Conservation (phyloP, 1,284 basidiomycete genomes). For the Tetrapyrgos nigripes region DNA sequence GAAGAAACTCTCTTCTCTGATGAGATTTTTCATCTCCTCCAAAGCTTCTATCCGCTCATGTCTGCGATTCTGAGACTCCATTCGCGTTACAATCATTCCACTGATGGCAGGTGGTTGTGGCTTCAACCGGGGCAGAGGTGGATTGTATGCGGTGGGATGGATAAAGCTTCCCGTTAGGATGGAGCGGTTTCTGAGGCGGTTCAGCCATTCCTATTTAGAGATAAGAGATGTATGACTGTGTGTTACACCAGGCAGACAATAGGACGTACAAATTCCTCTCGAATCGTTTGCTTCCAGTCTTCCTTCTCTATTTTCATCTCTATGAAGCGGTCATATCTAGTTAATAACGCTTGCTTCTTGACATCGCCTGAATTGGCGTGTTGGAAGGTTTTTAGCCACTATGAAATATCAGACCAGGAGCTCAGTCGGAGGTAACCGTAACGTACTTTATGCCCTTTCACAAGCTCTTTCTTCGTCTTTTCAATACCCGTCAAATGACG, state of each 20-base stretch:
- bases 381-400: constrained; percentile 71
- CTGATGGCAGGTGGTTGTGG: constrained; percentile 76
- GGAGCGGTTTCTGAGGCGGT: constrained; percentile 58
- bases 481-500: constrained; percentile 55
- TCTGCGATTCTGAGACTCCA: constrained; percentile 54
- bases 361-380: constrained; percentile 58
- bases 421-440: neutral
- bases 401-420: constrained; percentile 1
- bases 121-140: constrained; percentile 75
- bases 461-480: constrained; percentile 50
- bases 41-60: constrained; percentile 38
- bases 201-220: constrained; percentile 51
- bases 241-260: neutral
- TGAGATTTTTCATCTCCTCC: constrained; percentile 46
- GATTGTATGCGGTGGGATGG: constrained; percentile 65
- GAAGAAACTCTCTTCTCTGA: constrained; percentile 61
- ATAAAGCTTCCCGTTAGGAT: constrained; percentile 74
- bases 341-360: constrained; percentile 50
- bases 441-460: constrained; percentile 60
- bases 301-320: constrained; percentile 55
- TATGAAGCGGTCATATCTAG: constrained; percentile 63
- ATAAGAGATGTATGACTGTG: too few species aligned
- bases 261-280: constrained; percentile 56
- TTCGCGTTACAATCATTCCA: constrained; percentile 71
- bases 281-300: constrained; percentile 50